These are phyloP conservation scores for Pichia exigua DNA, from an alignment of 805 yeast genomes.

Conservation along the genomic window DNA sequence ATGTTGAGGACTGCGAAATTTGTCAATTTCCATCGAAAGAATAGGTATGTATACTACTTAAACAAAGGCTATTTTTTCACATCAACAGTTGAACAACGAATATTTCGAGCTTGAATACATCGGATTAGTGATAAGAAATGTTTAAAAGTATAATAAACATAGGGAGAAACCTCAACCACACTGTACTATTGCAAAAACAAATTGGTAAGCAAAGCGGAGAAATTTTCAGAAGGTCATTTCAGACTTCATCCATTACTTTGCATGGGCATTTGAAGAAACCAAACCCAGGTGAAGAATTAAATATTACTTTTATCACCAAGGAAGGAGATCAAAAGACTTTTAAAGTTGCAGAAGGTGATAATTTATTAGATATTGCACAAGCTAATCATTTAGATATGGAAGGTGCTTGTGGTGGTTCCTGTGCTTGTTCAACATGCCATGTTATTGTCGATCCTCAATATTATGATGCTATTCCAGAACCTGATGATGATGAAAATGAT, in stretches of 20 bases:
- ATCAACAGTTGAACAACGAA: not conserved
- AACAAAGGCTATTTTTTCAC: not conserved
- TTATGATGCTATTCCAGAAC: slow-evolving; percentile 88
- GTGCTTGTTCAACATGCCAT: slow-evolving; percentile 98
- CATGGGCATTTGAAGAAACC: slow-evolving; percentile 93
- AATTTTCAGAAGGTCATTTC: slow-evolving; percentile 9
- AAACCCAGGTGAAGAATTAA: slow-evolving; percentile 85
- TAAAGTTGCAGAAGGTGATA: slow-evolving; percentile 91
- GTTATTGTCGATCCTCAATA: slow-evolving; percentile 92
- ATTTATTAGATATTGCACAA: slow-evolving; percentile 89
- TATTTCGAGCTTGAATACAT: not conserved
- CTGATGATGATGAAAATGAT: slow-evolving; percentile 96
- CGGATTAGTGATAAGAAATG: not conserved
- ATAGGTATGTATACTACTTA: not conserved
- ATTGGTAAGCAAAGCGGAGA: not conserved
- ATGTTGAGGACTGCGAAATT: not conserved
- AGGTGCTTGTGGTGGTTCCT: slow-evolving; percentile 97
- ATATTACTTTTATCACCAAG: slow-evolving; percentile 82
- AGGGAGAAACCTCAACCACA: not conserved
- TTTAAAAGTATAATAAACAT: not conserved
- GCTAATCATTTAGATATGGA: slow-evolving; percentile 92
- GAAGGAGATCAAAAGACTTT: slow-evolving; percentile 77
- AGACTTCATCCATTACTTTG: slow-evolving; percentile 11
- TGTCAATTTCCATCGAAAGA: not conserved
- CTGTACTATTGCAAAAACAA: not conserved